phyloP scores from a whole-genome alignment of 345 rosid species.

The Ceriops tagal region DNA sequence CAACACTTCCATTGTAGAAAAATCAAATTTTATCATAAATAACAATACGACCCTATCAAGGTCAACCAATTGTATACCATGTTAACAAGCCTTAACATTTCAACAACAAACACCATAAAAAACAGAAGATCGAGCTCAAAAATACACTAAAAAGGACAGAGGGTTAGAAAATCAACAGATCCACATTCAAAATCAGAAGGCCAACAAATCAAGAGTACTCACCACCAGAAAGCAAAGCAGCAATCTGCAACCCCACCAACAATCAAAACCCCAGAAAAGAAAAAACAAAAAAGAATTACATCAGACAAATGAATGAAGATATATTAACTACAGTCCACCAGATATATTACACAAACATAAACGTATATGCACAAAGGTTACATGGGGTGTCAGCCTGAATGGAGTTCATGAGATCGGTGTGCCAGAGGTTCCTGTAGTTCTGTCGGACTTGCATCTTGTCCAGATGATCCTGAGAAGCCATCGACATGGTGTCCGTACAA shows the following conservation, averaged over 20 bases:
- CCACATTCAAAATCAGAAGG: slow-evolving; percentile 8
- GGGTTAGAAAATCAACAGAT: slow-evolving; percentile 11
- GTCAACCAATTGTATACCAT: slow-evolving; percentile 6
- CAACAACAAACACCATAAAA: neutral
- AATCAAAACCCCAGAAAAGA: slow-evolving; percentile 3
- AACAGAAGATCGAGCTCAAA: neutral
- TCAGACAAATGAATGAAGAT: slow-evolving; percentile 1
- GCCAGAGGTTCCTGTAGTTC: slow-evolving; percentile 88
- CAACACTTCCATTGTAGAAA: neutral
- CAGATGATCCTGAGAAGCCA: slow-evolving; percentile 51
- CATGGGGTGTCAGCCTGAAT: slow-evolving; percentile 69
- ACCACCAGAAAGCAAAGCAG: slow-evolving; percentile 74
- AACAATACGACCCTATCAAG: neutral
- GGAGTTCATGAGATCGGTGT: slow-evolving; percentile 67
- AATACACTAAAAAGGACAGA: neutral
- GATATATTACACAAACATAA: neutral
- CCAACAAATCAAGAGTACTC: slow-evolving; percentile 35
- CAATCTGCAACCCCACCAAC: slow-evolving; percentile 58
- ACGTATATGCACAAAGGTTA: slow-evolving; percentile 8
- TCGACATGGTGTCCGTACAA: slow-evolving; percentile 31
- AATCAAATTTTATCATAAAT: neutral
- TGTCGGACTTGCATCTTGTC: slow-evolving; percentile 91
- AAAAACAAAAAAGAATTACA: neutral
- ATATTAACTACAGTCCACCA: neutral
- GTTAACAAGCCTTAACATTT: neutral